Evolutionary conservation across 495 filamentous ascomycete genomes (phyloP), one percentile per base, ranked within the genome.

Genomic region (Pyrenopolyporus hunteri): DNA sequence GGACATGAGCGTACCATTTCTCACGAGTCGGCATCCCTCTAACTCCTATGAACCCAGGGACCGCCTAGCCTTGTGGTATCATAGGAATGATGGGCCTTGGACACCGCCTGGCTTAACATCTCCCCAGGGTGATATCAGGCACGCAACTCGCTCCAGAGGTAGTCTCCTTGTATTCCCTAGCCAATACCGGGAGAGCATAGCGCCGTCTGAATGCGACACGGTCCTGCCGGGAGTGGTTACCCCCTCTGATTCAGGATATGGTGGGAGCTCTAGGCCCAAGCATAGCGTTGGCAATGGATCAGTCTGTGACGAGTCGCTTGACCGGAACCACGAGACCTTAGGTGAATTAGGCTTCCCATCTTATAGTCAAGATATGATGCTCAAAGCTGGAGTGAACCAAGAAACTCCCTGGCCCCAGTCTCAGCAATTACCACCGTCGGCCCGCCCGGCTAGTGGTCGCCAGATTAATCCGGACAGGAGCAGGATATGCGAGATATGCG

Each of bases 191-290:
- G 68, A 62, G 29, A 59, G 50, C 25, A 47, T 67, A 11, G 73
- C 70, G 9, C 70, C 72, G 6, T 89, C 85, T 2, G 87, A 89
- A 49, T 77, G 73, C 37, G 86, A 79, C 25, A 84, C 82, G 16
- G 75, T 84, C 51, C 75, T 72, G 31, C 80, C 78, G 25, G 75
- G 77, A 11, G 73, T 76, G 7, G 64, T n/a, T n/a, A n/a, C 78
- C 19, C 73, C 76, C 1, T 82, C 79, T 1, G 88, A 91, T 64
- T 90, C 88, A 5, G 87, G 83, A 10, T 90, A 89, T 67, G 83
- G 77, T 61, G 82, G 77, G 7, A 87, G 81, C 49, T 69, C 69
- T 44, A 54, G 47, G 13, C 50, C 64, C 14, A 71, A 68, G 17
- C 70, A 67, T 11, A 78, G 74, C 48, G 67, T 75, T 40, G 74